These are phyloP conservation scores for Colletotrichum melonis DNA, from an alignment of 2,329 filamentous ascomycete genomes.

Conservation along the genomic window DNA sequence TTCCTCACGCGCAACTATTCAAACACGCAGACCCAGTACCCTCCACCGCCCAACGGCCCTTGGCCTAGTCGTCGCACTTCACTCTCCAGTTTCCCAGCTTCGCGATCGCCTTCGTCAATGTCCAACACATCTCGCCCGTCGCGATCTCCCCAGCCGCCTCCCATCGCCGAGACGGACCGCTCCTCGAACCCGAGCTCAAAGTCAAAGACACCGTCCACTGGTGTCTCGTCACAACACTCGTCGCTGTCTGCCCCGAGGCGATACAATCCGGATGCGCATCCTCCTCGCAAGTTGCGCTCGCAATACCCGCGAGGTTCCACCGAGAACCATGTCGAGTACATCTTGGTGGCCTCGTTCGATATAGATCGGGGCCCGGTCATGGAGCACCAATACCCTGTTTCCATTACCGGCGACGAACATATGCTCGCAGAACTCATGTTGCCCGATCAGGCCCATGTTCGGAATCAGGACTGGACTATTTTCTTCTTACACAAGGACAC, in stretches of 20 bases:
- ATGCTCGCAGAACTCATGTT: conserved; percentile 99
- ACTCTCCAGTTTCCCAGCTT: conserved; percentile 73
- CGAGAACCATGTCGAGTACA: conserved; percentile 98
- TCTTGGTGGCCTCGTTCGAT: conserved; percentile 96
- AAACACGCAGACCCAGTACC: conserved; percentile 50
- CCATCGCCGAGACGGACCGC: conserved; percentile 62
- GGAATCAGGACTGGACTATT: conserved; percentile 98
- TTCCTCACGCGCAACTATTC: conserved; percentile 52
- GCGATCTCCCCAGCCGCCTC: conserved; percentile 64
- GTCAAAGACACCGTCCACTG: conserved; percentile 69
- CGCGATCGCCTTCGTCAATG: conserved; percentile 68
- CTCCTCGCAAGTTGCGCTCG: conserved; percentile 71
- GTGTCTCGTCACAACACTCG: conserved; percentile 69
- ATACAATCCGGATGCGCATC: conserved; percentile 62
- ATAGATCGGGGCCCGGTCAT: conserved; percentile 96
- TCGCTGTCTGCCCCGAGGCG: conserved; percentile 65
- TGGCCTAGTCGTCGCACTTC: conserved; percentile 61
- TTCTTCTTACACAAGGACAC: conserved; percentile 98
- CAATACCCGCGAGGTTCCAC: conserved; percentile 79
- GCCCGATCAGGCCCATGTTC: conserved; percentile 93
- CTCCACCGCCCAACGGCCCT: conserved; percentile 39
- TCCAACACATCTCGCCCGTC: conserved; percentile 64
- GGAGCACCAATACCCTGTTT: conserved; percentile 96
- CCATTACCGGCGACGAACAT: conserved; percentile 96
- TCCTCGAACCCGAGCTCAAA: conserved; percentile 70